Evolutionary conservation across 192 early-diverging fungal genomes (phyloP), one percentile per base, ranked within the genome.

Genomic region (Rhizoclosmatium sp.): DNA sequence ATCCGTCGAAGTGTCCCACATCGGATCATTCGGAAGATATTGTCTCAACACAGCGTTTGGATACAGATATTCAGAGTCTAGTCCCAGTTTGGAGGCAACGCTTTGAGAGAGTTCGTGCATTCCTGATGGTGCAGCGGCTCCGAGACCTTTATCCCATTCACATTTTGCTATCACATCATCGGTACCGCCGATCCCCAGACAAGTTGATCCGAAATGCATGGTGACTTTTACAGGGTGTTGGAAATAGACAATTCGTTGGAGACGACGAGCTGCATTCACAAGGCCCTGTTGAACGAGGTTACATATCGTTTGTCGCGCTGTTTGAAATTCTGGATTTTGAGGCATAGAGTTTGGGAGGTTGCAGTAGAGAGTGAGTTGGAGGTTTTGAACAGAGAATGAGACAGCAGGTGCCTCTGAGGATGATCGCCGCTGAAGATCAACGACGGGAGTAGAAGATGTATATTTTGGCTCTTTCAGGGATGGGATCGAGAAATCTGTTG

Each of bases 41-140:
- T 87, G 85, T 21, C 71, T 48, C 40, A 75, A 59, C 3, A 87
- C 59, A 0, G 85, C 71, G 42, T 64, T 54, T 7, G 85, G 85
- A 59, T 87, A 87, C 48, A 78, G 59, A 58, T 76, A 87, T 16
- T 75, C 67, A n/a, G 19, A 5, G 40, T 80, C 81, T 4, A 84
- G 40, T 19, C 85, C 85, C 3, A 84, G 16, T 71, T 44, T 31
- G 2, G 9, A 45, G 12, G 74, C 82, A 5, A 51, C 46, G 5
- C 47, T 42, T 4, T 44, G 3, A 39, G 59, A 47, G 46, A 76
- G 65, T 54, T 71, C 76, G 49, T 76, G 73, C 82, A 70, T 80
- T 9, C 76, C 64, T 0, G 70, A 59, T 31, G 85, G 85, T 41
- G 75, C 72, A 2, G 82, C 85, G 12, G 58, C 71, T 5, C 85